phyloP scores from a whole-genome alignment of 2,329 filamentous ascomycete species.

The Beauveria australis region DNA sequence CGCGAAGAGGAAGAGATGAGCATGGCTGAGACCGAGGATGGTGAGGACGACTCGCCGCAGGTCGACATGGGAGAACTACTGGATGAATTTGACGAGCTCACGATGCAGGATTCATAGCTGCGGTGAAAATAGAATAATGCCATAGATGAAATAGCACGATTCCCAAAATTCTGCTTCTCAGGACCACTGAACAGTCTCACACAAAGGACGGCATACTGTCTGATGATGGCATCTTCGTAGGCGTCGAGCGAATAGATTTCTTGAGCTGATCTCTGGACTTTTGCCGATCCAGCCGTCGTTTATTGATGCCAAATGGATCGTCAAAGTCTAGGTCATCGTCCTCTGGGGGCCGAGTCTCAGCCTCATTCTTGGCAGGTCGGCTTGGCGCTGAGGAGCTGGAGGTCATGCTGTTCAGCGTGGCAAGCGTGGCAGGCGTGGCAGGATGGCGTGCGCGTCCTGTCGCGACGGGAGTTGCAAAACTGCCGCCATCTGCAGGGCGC shows the following conservation, averaged over 20 bases:
- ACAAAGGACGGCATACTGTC: slow-evolving; percentile 31
- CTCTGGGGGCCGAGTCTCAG: background rate
- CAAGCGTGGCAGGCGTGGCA: background rate
- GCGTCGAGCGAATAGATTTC: slow-evolving; percentile 13
- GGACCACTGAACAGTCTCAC: slow-evolving; percentile 14
- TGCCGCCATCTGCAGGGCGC: background rate
- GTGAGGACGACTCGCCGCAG: slow-evolving; percentile 58
- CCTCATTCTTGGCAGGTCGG: background rate
- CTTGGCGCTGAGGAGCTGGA: slow-evolving; percentile 5
- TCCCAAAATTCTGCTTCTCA: background rate
- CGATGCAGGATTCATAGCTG: slow-evolving; percentile 49
- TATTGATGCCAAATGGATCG: slow-evolving; percentile 28
- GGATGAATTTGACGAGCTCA: slow-evolving; percentile 88
- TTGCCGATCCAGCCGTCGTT: slow-evolving; percentile 22
- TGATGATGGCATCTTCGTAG: slow-evolving; percentile 14
- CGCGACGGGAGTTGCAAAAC: background rate
- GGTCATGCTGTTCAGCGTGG: background rate
- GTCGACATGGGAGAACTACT: slow-evolving; percentile 75
- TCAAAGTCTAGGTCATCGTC: slow-evolving; percentile 20
- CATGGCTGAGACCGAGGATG: slow-evolving; percentile 54
- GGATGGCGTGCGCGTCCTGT: background rate
- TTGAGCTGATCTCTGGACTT: slow-evolving; percentile 23
- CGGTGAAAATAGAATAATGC: slow-evolving; percentile 1
- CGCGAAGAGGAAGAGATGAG: slow-evolving; percentile 57
- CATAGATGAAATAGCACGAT: slow-evolving; percentile 15